A percentile compares a stretch with the other conserved stretches of the same genome.
phyloP scores from a whole-genome alignment of 345 rosid species.

The Euphorbia lathyris region DNA sequence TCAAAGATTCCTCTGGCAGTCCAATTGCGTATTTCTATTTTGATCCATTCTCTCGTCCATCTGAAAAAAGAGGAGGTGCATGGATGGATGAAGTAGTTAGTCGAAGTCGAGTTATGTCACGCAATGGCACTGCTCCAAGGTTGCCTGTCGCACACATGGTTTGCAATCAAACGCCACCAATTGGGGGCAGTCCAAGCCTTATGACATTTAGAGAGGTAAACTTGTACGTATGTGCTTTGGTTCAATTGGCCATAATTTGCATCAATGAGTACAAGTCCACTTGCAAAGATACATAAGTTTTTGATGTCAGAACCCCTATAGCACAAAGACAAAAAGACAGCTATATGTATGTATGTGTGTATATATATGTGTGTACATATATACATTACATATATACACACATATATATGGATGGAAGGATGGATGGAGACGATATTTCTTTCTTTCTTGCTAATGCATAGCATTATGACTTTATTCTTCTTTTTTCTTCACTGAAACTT shows the following conservation, averaged over 20 bases:
- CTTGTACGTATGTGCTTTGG: conserved; percentile 2
- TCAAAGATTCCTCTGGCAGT: conserved; percentile 75
- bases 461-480: no score
- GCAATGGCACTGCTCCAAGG: conserved; percentile 44
- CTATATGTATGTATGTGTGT: no score
- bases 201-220: conserved; percentile 94
- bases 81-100: conserved; percentile 91
- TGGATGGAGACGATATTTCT: no score
- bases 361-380: no score
- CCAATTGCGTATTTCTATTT: conserved; percentile 89
- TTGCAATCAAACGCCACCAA: conserved; percentile 94
- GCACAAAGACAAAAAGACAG: no score
- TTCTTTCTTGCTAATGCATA: neutral
- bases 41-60: conserved; percentile 95
- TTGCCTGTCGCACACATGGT: conserved; percentile 91
- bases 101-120: conserved; percentile 69
- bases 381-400: no score
- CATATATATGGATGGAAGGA: no score
- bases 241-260: neutral
- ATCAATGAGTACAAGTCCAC: neutral
- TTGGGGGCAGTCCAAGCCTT: conserved; percentile 87
- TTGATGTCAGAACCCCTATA: neutral
- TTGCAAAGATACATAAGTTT: neutral
- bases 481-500: no score
- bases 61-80: conserved; percentile 85